phyloP scores from a whole-genome alignment of 176 grass and related monocot species.

The Triticum dicoccoides region DNA sequence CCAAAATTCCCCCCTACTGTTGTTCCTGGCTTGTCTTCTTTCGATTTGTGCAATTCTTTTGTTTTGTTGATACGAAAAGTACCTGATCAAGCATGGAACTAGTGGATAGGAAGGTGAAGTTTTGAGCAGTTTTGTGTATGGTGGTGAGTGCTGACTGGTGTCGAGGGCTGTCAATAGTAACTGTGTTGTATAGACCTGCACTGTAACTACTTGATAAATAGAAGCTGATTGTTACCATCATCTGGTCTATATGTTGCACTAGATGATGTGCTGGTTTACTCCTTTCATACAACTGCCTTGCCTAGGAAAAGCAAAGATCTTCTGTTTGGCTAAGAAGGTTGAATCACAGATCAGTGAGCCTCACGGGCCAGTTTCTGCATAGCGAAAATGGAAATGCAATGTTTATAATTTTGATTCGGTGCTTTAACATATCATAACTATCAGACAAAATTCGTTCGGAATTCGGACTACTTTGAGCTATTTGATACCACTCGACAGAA shows the following conservation, averaged over 20 bases:
- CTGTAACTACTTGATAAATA: slow-evolving; percentile 47
- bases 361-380: background rate
- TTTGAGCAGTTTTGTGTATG: slow-evolving; percentile 36
- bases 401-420: no score
- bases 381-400: background rate
- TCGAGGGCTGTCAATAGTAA: slow-evolving; percentile 40
- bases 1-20: background rate
- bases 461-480: background rate
- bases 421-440: background rate
- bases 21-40: slow-evolving; percentile 13
- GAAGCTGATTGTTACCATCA: slow-evolving; percentile 35
- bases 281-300: background rate
- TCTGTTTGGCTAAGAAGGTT: background rate
- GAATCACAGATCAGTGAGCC: background rate
- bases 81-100: slow-evolving; percentile 4
- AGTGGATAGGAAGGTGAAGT: slow-evolving; percentile 32
- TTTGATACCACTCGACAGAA: background rate
- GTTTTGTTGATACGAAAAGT: slow-evolving; percentile 40
- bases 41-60: slow-evolving; percentile 29
- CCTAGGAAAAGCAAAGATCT: background rate
- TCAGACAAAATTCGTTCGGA: background rate
- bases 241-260: background rate
- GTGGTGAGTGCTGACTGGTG: slow-evolving; percentile 18
- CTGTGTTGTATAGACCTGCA: slow-evolving; percentile 37
- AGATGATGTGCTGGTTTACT: background rate